Conservation (phyloP, 768 basidiomycete genomes). For the Suillus spraguei region DNA sequence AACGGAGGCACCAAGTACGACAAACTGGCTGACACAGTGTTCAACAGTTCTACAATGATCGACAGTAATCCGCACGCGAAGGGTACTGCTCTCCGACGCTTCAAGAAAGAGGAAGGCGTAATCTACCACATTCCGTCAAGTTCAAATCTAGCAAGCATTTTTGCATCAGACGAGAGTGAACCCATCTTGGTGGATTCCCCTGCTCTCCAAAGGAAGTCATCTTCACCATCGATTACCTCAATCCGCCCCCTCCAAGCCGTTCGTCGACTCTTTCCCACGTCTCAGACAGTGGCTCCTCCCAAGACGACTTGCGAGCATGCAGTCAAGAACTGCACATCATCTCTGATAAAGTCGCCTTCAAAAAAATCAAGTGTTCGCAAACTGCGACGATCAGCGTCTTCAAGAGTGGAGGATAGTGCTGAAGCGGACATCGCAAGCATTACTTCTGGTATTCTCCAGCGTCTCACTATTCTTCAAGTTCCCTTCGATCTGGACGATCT, state of each 20-base stretch:
- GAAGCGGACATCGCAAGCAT: background rate
- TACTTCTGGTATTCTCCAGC: background rate
- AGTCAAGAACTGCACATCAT: background rate
- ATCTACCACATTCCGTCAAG: background rate
- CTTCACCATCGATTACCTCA: background rate
- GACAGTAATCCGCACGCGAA: background rate
- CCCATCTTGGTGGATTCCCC: background rate
- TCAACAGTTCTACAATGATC: background rate
- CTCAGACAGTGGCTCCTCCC: background rate
- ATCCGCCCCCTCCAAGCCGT: background rate
- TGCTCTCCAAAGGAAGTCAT: background rate
- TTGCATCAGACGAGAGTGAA: background rate
- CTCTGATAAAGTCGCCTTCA: background rate
- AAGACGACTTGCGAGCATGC: background rate
- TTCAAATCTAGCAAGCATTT: background rate
- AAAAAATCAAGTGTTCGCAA: background rate
- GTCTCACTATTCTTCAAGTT: background rate
- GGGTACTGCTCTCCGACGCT: background rate
- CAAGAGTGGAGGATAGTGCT: background rate
- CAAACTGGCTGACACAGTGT: background rate
- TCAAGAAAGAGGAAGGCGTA: constrained; percentile 1
- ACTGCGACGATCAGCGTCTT: background rate
- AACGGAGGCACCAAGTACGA: background rate
- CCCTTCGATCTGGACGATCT: background rate
- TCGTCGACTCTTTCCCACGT: background rate